These are phyloP conservation scores for Stachybotrys chartarum DNA, from an alignment of 2,329 filamentous ascomycete species.

Conservation along the genomic window DNA sequence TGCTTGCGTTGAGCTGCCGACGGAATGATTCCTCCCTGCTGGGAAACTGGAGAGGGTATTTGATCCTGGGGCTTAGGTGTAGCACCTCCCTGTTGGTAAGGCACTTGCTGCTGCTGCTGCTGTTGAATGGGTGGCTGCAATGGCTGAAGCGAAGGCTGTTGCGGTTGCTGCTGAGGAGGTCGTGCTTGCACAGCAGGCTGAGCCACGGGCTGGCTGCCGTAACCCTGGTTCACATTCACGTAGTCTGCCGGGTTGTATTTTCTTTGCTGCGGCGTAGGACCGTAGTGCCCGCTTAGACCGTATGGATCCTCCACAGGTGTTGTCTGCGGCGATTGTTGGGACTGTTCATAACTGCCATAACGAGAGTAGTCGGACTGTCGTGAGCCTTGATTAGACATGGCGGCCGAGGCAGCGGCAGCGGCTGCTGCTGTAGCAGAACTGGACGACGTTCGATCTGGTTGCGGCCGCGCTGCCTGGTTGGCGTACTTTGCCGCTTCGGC, in stretches of 20 bases:
- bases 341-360: constrained; percentile 24
- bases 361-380: constrained; percentile 25
- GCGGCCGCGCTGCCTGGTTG: constrained; percentile 41
- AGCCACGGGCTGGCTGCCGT: constrained; percentile 19
- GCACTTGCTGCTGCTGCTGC: constrained; percentile 19
- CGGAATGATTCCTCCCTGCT: constrained; percentile 15
- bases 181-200: constrained; percentile 22
- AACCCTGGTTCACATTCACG: constrained; percentile 49
- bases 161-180: constrained; percentile 21
- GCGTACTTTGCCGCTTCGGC: constrained; percentile 59
- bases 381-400: constrained; percentile 44
- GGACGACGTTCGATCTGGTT: constrained; percentile 46
- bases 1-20: constrained; percentile 42
- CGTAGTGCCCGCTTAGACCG: constrained; percentile 23
- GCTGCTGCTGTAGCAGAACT: constrained; percentile 51
- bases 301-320: constrained; percentile 24
- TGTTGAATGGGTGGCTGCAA: constrained; percentile 33
- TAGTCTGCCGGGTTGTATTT: constrained; percentile 77
- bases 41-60: constrained; percentile 24
- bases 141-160: constrained; percentile 15
- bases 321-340: constrained; percentile 20
- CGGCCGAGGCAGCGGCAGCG: constrained; percentile 48
- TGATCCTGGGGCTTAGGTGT: constrained; percentile 23
- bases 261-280: constrained; percentile 39
- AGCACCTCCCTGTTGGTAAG: constrained; percentile 19